phyloP scores from a whole-genome alignment of 176 grass and related monocot genomes.

The Areca catechu region DNA sequence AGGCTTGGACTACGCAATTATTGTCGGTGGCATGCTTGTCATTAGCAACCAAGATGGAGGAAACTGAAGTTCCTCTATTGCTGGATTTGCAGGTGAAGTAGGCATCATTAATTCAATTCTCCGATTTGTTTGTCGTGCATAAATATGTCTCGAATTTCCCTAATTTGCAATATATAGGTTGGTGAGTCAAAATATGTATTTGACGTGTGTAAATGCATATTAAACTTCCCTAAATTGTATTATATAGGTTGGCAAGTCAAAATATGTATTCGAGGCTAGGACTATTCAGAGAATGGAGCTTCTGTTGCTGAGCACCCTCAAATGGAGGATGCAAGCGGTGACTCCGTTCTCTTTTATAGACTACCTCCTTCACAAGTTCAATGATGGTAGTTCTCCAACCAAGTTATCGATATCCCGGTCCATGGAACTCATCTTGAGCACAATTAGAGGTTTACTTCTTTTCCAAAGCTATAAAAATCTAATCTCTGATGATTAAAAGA shows the following conservation, averaged over 20 bases:
- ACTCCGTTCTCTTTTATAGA: slow-evolving; percentile 84
- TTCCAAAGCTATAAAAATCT: background rate
- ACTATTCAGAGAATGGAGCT: slow-evolving; percentile 90
- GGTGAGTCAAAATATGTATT: too few species aligned
- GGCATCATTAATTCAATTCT: background rate
- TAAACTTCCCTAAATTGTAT: too few species aligned
- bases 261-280: slow-evolving; percentile 60
- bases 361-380: slow-evolving; percentile 59
- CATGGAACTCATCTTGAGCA: slow-evolving; percentile 44
- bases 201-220: too few species aligned
- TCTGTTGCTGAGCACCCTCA: slow-evolving; percentile 67
- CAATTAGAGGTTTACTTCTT: slow-evolving; percentile 44
- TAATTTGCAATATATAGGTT: background rate
- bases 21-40: slow-evolving; percentile 76
- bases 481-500: background rate
- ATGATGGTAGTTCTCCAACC: slow-evolving; percentile 19
- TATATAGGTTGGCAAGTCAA: slow-evolving; percentile 42
- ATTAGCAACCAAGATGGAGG: slow-evolving; percentile 85
- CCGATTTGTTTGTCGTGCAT: background rate
- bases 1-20: slow-evolving; percentile 76
- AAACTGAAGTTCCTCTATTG: slow-evolving; percentile 49
- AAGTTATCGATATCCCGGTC: slow-evolving; percentile 27
- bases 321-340: slow-evolving; percentile 82
- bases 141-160: slow-evolving; percentile 3
- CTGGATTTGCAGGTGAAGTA: slow-evolving; percentile 69